Base-by-base conservation (phyloP, 257 asterid species). In the Przewalskia tangutica region DNA sequence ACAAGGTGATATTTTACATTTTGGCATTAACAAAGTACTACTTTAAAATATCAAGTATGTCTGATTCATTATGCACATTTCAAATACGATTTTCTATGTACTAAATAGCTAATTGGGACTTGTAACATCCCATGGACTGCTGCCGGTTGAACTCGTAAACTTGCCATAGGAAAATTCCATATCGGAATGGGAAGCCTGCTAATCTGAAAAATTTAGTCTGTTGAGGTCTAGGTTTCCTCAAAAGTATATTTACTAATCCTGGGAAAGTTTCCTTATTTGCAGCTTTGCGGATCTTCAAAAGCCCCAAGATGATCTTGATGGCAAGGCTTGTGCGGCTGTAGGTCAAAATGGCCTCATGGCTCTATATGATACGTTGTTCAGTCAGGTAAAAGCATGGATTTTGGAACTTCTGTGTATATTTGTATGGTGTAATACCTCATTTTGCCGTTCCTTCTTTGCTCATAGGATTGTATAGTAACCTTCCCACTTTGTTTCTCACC, bases 301-400 rank as follows among this genome's bases (percentile, higher is more conserved):
- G 89, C 99, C 97, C n/a, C 98, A 96, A 85, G 81, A 82, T 84
- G 99, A 96, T 80, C 97, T 96, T 83, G 98, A 93, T 64, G 99
- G 99, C 84, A 96, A 96, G 89, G 98, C 98, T 80, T 96, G 99
- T 86, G 98, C 99, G 4, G 99, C 97, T 68, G 98, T 96, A 66
- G 99, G 99, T 68, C 99, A 96, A 88, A 96, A 94, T 83, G 97
- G 98, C 82, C 98, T 96, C 80, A 91, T 96, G 98, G 97, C 99
- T 85, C 90, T 94, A 62, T 96, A 96, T 83, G 99, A 96, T 83
- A 90, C 93, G 58, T 89, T 96, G 85, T 96, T 96, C 90, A 93
- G 97, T 87, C 98, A 96, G 99, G 99, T 95, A 82, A 86, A 42
- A 51, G 13, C 44, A 34, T 46, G 42, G n/a, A 4, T 66, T 50